A percentile compares a stretch with the other conserved stretches of the same genome.
Conservation (phyloP, 106 monocot species). For the Platanthera zijinensis region DNA sequence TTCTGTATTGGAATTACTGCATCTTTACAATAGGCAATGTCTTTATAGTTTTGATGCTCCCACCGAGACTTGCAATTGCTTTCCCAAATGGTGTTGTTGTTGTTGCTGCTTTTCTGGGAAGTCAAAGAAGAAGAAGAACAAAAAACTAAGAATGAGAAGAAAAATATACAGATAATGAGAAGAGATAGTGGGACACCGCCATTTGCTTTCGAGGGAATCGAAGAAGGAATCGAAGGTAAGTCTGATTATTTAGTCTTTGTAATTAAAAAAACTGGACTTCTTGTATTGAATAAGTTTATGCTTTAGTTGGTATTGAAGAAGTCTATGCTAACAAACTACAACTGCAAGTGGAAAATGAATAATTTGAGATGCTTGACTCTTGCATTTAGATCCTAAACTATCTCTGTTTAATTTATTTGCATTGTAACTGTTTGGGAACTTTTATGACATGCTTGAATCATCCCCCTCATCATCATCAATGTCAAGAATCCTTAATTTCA, state of each 20-base stretch:
- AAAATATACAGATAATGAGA: slow-evolving; percentile 41
- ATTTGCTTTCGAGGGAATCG: slow-evolving; percentile 53
- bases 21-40: no score
- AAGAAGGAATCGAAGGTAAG: slow-evolving; percentile 51
- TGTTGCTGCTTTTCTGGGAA: slow-evolving; percentile 35
- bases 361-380: not conserved
- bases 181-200: slow-evolving; percentile 47
- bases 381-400: not conserved
- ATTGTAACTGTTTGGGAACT: no score
- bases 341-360: not conserved
- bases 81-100: slow-evolving; percentile 66
- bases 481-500: no score
- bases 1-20: no score
- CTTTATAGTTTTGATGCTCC: no score
- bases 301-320: not conserved
- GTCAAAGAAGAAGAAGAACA: slow-evolving; percentile 50
- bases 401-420: not conserved
- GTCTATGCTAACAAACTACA: not conserved
- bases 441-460: no score
- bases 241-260: not conserved
- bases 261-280: not conserved
- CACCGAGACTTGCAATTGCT: slow-evolving; percentile 71
- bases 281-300: no score
- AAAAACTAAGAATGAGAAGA: slow-evolving; percentile 55
- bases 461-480: no score